These are phyloP conservation scores for Fonsecaea monophora DNA, from an alignment of 2,329 filamentous ascomycete genomes.

Conservation along the genomic window DNA sequence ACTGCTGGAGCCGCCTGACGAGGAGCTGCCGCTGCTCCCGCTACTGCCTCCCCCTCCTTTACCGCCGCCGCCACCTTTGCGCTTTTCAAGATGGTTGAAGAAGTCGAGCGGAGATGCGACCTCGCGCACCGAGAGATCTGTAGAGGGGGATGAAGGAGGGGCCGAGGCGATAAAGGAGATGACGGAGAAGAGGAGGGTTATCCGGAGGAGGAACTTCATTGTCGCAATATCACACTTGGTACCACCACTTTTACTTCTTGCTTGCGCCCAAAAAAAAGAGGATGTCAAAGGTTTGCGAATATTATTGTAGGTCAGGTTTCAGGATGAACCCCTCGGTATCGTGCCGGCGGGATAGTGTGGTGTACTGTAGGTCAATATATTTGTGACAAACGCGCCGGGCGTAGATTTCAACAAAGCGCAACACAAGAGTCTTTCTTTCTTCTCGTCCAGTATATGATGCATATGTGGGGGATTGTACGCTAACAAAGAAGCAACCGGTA, in stretches of 20 bases:
- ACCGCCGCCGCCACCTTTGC: slow-evolving; percentile 40
- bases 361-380: not conserved
- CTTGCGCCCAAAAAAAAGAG: too few species aligned
- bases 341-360: not conserved
- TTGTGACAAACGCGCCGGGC: not conserved
- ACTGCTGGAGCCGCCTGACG: slow-evolving; percentile 24
- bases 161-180: slow-evolving; percentile 30
- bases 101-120: slow-evolving; percentile 24
- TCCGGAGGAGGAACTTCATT: slow-evolving; percentile 30
- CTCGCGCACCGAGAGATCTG: slow-evolving; percentile 30
- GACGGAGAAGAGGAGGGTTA: slow-evolving; percentile 26
- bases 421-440: not conserved
- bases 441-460: too few species aligned
- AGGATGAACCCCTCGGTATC: not conserved
- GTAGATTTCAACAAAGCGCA: not conserved
- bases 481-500: not conserved
- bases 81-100: slow-evolving; percentile 37
- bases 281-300: not conserved
- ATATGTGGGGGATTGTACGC: not conserved
- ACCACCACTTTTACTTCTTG: too few species aligned
- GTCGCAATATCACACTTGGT: not conserved
- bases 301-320: not conserved
- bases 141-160: slow-evolving; percentile 24
- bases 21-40: slow-evolving; percentile 16
- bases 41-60: slow-evolving; percentile 31